These are phyloP conservation scores for Metarhizium rileyi DNA, from an alignment of 2,329 filamentous ascomycete genomes.

Conservation along the genomic window DNA sequence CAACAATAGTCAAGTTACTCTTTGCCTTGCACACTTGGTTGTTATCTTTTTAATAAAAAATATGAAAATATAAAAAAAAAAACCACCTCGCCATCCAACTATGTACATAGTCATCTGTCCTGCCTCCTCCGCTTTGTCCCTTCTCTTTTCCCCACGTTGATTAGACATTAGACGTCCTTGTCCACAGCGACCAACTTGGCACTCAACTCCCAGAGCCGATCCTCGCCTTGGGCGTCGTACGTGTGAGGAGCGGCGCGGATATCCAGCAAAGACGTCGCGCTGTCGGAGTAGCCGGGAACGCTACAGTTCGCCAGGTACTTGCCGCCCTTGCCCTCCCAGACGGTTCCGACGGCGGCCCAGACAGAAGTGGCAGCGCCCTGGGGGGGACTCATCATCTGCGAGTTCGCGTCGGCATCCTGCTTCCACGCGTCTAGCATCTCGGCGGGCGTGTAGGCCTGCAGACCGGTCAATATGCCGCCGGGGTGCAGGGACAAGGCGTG, in stretches of 20 bases:
- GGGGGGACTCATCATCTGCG: neutral
- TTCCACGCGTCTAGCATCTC: neutral
- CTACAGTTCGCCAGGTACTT: constrained; percentile 34
- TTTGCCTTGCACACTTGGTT: too few species aligned
- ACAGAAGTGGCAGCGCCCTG: constrained; percentile 40
- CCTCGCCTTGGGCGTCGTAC: constrained; percentile 29
- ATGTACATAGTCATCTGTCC: too few species aligned
- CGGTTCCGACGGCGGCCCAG: constrained; percentile 30
- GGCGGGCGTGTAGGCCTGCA: constrained; percentile 1
- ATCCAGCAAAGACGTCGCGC: neutral
- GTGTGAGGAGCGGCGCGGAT: constrained; percentile 14
- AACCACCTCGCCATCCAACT: too few species aligned
- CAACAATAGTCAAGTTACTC: too few species aligned
- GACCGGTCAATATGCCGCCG: constrained; percentile 11
- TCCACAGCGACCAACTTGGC: constrained; percentile 6
- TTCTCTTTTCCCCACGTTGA: neutral
- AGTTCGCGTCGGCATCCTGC: neutral
- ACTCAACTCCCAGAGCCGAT: constrained; percentile 27
- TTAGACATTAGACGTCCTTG: neutral
- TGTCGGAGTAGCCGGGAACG: constrained; percentile 14
- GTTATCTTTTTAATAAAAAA: too few species aligned
- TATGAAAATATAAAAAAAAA: neutral
- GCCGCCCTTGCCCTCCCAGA: constrained; percentile 35
- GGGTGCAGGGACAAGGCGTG: constrained; percentile 31
- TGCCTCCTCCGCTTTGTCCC: too few species aligned